Conservation (phyloP, 805 yeast species). For the Middelhovenomyces tepae region DNA sequence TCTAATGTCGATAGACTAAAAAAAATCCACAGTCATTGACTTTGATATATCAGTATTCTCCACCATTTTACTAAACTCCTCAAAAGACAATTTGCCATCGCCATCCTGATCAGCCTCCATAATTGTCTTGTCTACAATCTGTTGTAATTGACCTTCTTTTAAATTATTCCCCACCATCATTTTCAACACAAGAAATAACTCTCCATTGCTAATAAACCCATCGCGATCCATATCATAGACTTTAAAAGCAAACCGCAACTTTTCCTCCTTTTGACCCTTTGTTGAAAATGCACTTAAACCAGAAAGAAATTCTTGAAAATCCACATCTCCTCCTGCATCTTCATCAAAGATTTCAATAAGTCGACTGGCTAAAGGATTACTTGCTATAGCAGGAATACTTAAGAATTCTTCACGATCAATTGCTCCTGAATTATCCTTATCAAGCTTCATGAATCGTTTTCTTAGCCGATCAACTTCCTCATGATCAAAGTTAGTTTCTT, state of each 20-base stretch:
- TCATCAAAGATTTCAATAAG: slow-evolving; percentile 91
- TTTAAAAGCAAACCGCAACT: slow-evolving; percentile 79
- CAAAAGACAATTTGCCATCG: slow-evolving; percentile 77
- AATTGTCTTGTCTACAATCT: slow-evolving; percentile 93
- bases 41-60: slow-evolving; percentile 30
- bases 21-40: slow-evolving; percentile 28
- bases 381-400: slow-evolving; percentile 83
- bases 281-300: slow-evolving; percentile 84
- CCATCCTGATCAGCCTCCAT: slow-evolving; percentile 87
- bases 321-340: slow-evolving; percentile 88
- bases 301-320: slow-evolving; percentile 87
- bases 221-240: slow-evolving; percentile 94
- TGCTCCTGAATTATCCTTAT: slow-evolving; percentile 85
- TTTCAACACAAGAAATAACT: slow-evolving; percentile 79
- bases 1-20: too few relatives aligned
- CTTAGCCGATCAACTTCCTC: slow-evolving; percentile 89
- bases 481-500: slow-evolving; percentile 45
- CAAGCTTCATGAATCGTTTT: slow-evolving; percentile 90
- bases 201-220: slow-evolving; percentile 93
- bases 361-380: slow-evolving; percentile 83
- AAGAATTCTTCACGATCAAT: slow-evolving; percentile 86
- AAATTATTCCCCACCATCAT: slow-evolving; percentile 95
- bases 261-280: slow-evolving; percentile 71
- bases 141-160: slow-evolving; percentile 82
- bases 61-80: slow-evolving; percentile 60